Conservation (phyloP, 1,284 basidiomycete species). For the Pseudozyma sp. region DNA sequence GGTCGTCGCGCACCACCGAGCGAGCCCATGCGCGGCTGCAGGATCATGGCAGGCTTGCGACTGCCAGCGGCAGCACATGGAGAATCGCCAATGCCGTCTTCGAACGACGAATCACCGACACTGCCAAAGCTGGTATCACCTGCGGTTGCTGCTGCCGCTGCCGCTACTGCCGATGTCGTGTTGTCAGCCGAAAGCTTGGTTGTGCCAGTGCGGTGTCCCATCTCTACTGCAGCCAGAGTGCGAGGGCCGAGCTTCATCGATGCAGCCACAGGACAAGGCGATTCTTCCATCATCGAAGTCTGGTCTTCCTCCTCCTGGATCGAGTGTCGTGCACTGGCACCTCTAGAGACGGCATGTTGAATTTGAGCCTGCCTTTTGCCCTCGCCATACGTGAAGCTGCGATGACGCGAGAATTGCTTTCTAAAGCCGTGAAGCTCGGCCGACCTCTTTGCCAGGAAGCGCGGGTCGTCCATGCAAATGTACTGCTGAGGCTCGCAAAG, state of each 20-base stretch:
- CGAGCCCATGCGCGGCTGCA: slow-evolving; percentile 30
- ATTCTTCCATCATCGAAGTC: slow-evolving; percentile 36
- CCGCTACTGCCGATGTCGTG: background rate
- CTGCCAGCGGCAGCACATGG: slow-evolving; percentile 56
- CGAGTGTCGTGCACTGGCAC: slow-evolving; percentile 10
- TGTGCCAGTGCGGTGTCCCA: background rate
- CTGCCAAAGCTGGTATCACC: slow-evolving; percentile 61
- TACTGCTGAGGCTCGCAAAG: slow-evolving; percentile 86
- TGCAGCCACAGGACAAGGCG: slow-evolving; percentile 28
- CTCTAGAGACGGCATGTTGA: background rate
- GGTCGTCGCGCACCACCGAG: slow-evolving; percentile 27
- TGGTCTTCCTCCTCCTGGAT: slow-evolving; percentile 49
- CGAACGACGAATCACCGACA: slow-evolving; percentile 62
- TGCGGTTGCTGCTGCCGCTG: slow-evolving; percentile 2
- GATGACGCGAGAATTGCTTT: slow-evolving; percentile 72
- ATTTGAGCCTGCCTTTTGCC: slow-evolving; percentile 19
- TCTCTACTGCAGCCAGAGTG: background rate
- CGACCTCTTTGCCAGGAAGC: slow-evolving; percentile 80
- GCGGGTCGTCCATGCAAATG: slow-evolving; percentile 93
- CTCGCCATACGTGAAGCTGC: slow-evolving; percentile 65
- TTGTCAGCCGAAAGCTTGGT: background rate
- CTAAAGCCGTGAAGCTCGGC: slow-evolving; percentile 92
- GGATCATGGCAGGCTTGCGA: slow-evolving; percentile 25
- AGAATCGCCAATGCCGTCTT: slow-evolving; percentile 55
- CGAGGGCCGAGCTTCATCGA: slow-evolving; percentile 3